phyloP scores from a whole-genome alignment of 2,329 filamentous ascomycete species.

The Ceratocystis albifundus region DNA sequence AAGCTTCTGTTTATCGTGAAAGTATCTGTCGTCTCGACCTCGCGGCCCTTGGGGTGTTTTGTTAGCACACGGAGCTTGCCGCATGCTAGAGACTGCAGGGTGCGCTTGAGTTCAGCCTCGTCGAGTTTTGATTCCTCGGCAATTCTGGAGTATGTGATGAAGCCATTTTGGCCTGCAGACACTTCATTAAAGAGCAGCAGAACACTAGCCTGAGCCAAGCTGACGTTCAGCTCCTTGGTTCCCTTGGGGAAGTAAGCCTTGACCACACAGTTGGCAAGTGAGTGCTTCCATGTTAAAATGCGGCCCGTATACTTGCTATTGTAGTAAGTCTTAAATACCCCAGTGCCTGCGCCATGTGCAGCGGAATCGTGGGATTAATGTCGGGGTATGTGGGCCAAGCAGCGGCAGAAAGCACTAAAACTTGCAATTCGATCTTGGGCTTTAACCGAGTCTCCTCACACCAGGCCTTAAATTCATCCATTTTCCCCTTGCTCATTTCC shows the following conservation, averaged over 20 bases:
- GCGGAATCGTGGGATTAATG: constrained; percentile 57
- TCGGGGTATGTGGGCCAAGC: constrained; percentile 92
- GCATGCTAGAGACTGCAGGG: constrained; percentile 88
- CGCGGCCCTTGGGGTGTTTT: constrained; percentile 75
- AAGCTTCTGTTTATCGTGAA: constrained; percentile 76
- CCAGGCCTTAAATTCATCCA: constrained; percentile 63
- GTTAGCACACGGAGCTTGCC: constrained; percentile 72
- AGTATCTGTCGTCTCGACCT: constrained; percentile 66
- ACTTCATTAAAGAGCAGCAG: constrained; percentile 79
- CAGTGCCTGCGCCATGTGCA: constrained; percentile 62
- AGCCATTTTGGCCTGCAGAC: constrained; percentile 35
- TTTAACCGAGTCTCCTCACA: constrained; percentile 51
- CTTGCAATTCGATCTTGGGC: constrained; percentile 44
- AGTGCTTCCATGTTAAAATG: constrained; percentile 82
- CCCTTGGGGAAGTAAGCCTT: constrained; percentile 70
- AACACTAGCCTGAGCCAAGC: constrained; percentile 83
- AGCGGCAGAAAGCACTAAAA: constrained; percentile 80
- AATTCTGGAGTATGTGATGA: constrained; percentile 65
- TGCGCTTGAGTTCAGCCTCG: constrained; percentile 71
- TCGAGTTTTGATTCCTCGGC: constrained; percentile 61
- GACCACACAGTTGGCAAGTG: constrained; percentile 80
- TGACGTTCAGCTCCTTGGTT: constrained; percentile 78
- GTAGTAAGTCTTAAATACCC: constrained; percentile 79
- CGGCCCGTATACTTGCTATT: constrained; percentile 79
- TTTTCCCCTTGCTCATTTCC: constrained; percentile 83